Evolutionary conservation across 768 basidiomycete genomes (phyloP), one percentile per base, ranked within the genome.

Genomic region (Coprinopsis marcescibilis): DNA sequence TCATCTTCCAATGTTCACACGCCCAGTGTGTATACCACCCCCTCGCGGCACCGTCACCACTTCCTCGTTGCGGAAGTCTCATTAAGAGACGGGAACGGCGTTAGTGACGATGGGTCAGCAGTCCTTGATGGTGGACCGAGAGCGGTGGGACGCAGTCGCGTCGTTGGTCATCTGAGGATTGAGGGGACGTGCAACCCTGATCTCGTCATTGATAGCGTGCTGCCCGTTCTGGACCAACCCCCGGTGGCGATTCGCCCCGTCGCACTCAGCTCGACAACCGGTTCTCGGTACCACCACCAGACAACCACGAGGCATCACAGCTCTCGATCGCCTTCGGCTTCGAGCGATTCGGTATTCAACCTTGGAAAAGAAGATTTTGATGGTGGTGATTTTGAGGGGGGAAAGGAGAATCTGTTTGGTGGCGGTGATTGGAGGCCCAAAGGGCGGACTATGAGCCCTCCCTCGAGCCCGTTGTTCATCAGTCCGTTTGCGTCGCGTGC

Each of bases 401-500:
- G 15, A 19, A n/a, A 7, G 7, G 35, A 36, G 6, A 19, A 36
- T 36, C 8, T 8, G 7, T 6, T 19, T 36, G 20, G 15, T 17
- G 20, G 35, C 10, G 35, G 20, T 24, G 8, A 5, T 23, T 19
- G 17, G 21, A 17, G 38, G 15, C 38, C 35, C 35, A 17, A 36
- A 36, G 35, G 6, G 15, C 10, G 35, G 7, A 19, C 35, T 19
- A 6, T 6, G 13, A 6, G 10, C 8, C 35, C 8, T 6, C 8
- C 13, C 8, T 23, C 20, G 5, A 40, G 38, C 21, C 46, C 46
- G 21, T 30, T 33, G 10, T 48, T 48, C 46, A 48, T 48, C 27
- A 40, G 38, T 23, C 47, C 47, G 15, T 48, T 42, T 19, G 47
- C 40, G 11, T 48, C 47, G 7, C 4, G 47, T 19, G 24, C 47